Conservation (phyloP, 108 stramenopile genomes). For the Pseudonitzschia pungens region DNA sequence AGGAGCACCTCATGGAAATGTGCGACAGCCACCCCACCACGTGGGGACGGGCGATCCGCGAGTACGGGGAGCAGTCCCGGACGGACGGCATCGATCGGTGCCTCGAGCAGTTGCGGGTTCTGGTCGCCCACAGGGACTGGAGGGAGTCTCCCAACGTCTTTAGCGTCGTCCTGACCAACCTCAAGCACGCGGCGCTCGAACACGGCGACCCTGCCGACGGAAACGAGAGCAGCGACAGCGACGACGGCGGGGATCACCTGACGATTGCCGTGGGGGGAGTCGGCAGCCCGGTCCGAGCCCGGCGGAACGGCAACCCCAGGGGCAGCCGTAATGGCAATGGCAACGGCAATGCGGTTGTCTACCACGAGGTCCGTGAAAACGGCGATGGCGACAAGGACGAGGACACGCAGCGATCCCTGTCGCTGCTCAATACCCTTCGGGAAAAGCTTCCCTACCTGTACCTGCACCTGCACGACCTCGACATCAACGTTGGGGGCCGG, state of each 20-base stretch:
- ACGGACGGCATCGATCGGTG: constrained; percentile 42
- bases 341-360: neutral
- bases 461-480: constrained; percentile 52
- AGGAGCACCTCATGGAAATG: neutral
- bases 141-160: constrained; percentile 28
- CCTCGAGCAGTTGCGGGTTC: constrained; percentile 34
- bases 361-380: neutral
- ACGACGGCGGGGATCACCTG: neutral
- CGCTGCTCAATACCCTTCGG: constrained; percentile 30
- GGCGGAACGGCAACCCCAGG: neutral
- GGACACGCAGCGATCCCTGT: constrained; percentile 5
- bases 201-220: neutral
- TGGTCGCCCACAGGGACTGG: constrained; percentile 16
- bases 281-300: neutral
- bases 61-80: constrained; percentile 31
- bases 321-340: neutral
- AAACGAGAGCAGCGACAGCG: neutral
- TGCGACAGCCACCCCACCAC: constrained; percentile 11
- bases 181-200: constrained; percentile 20
- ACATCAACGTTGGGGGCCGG: constrained; percentile 35
- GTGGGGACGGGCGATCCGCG: constrained; percentile 18
- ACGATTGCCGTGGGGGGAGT: neutral
- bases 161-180: constrained; percentile 24
- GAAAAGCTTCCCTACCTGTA: constrained; percentile 45
- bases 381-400: constrained; percentile 2